Conservation (phyloP, 306 rosid species). For the Trifolium subterraneum region DNA sequence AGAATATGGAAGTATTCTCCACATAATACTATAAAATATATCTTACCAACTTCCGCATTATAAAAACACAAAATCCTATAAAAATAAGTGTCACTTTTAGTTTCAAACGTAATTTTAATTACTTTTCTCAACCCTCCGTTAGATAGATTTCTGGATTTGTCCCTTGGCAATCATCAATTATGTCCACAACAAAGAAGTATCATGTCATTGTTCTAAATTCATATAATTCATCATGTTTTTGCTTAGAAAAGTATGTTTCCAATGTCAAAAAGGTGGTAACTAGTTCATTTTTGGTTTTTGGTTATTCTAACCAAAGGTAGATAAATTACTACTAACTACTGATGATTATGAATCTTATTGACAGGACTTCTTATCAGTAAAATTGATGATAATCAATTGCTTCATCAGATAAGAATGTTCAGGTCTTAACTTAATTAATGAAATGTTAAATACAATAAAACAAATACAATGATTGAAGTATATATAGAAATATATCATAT, state of each 20-base stretch:
- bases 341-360: constrained; percentile 22
- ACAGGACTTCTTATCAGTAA: constrained; percentile 31
- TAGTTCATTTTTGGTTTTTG: neutral
- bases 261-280: constrained; percentile 1
- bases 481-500: constrained; percentile 1
- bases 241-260: neutral
- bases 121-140: too few relatives aligned
- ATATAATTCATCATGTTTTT: neutral
- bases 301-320: constrained; percentile 12
- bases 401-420: constrained; percentile 17
- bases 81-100: too few relatives aligned
- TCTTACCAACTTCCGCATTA: too few relatives aligned
- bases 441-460: constrained; percentile 42
- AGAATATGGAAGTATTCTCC: too few relatives aligned
- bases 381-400: constrained; percentile 23
- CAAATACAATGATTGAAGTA: constrained; percentile 26
- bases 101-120: too few relatives aligned
- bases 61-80: too few relatives aligned
- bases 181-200: neutral
- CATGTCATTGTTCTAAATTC: neutral
- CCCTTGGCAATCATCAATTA: neutral
- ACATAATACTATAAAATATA: too few relatives aligned
- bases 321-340: constrained; percentile 31
- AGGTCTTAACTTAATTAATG: too few relatives aligned
- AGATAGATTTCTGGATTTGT: too few relatives aligned